Base-by-base conservation (phyloP, 139 green algal genomes). In the Picochlorum sp. region DNA sequence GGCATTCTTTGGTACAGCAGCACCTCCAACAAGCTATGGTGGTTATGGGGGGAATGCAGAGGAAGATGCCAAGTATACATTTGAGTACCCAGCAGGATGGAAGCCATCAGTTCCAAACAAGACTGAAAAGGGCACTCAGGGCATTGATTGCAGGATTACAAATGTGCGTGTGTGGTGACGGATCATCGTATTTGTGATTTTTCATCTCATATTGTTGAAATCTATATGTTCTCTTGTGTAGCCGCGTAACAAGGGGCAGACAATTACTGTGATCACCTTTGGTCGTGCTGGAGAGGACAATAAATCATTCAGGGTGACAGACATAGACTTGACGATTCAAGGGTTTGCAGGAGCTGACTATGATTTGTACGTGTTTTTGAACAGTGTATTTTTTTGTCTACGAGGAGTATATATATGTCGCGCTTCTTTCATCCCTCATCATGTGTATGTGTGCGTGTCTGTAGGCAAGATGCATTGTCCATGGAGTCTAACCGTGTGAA, bases 311-410 rank as follows among this genome's bases (percentile, higher is more conserved):
- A 77, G 71, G 57, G 76, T 95, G 26, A 85, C 77, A 0, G 80
- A 94, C 68, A 71, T 88, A 4, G 88, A 95, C 9, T 76, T 70
- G 13, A 92, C 88, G 2, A 79, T 95, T 56, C 66, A 49, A 9
- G 76, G 85, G 52, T 94, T 95, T 77, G 85, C 86, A 13, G 84
- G 84, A n/a, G 88, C 88, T 15, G 88, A 95, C 73, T 92, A 92
- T 57, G 74, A 91, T 34, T 77, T 94, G 60, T 82, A 86, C 70
- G 85, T 44, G 24, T 3, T 28, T 28, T n/a, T n/a, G n/a, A n/a
- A n/a, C n/a, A n/a, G n/a, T n/a, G n/a, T n/a, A n/a, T n/a, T n/a
- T 28, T 28, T 4, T 28, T 2, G 24, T 28, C 24, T 28, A 28
- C 24, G 24, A 28, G 24, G 24, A 28, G 24, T 26, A 26, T 28